Conservation (phyloP, 176 grass and related monocot species). For the Phyllostachys edulis region DNA sequence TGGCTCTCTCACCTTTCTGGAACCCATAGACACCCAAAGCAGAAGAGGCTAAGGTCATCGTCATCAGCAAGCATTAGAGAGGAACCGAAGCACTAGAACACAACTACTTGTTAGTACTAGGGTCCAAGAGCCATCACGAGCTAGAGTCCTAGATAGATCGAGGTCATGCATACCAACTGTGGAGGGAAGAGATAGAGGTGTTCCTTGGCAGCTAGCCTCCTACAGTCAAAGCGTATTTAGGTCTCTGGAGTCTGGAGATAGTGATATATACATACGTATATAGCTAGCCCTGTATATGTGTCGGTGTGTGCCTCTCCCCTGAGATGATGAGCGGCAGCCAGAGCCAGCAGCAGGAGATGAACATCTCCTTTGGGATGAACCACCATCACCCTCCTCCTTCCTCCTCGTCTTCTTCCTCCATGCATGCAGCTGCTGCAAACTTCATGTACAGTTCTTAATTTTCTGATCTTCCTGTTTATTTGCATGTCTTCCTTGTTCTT, state of each 20-base stretch:
- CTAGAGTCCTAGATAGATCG: constrained; percentile 40
- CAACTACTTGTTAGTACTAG: constrained; percentile 46
- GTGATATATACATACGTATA: constrained; percentile 1
- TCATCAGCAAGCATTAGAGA: not conserved
- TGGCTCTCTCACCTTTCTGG: constrained; percentile 35
- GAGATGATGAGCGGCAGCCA: constrained; percentile 36
- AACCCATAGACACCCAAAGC: constrained; percentile 35
- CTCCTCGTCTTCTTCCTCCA: constrained; percentile 57
- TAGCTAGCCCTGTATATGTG: not conserved
- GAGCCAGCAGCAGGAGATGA: constrained; percentile 53
- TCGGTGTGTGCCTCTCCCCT: constrained; percentile 10
- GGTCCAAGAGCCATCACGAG: constrained; percentile 46
- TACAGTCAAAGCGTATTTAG: constrained; percentile 62
- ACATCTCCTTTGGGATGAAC: constrained; percentile 67
- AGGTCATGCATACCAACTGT: constrained; percentile 36
- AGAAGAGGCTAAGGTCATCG: not conserved
- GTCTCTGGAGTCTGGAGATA: constrained; percentile 12
- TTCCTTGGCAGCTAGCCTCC: constrained; percentile 30
- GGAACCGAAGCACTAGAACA: constrained; percentile 24
- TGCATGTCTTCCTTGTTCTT: not conserved
- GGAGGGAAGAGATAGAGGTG: constrained; percentile 35
- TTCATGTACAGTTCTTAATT: constrained; percentile 49
- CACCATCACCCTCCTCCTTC: constrained; percentile 26
- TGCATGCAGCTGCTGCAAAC: constrained; percentile 55
- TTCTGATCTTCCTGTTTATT: not conserved